A percentile compares a stretch with the other conserved stretches of the same genome.
Conservation (phyloP, 495 filamentous ascomycete species). For the Parachaetomium inaequale region DNA sequence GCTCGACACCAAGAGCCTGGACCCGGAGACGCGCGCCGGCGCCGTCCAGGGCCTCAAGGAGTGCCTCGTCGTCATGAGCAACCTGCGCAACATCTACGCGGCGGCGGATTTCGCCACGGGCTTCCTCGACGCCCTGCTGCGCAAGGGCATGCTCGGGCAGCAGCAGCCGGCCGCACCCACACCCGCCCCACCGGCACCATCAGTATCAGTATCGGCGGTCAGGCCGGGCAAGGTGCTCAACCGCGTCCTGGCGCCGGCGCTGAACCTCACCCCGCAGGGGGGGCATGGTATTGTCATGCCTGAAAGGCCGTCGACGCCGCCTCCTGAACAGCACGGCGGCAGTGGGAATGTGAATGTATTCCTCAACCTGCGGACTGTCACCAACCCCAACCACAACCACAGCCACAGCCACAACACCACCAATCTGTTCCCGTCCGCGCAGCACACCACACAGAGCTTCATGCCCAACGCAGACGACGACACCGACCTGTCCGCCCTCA, state of each 20-base stretch:
- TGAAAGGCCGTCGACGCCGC: conserved; percentile 39
- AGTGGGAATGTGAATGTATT: too few relatives aligned
- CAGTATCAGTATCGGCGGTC: neutral
- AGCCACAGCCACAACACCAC: neutral
- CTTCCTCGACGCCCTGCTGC: conserved; percentile 79
- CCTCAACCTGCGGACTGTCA: conserved; percentile 5
- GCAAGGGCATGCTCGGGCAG: conserved; percentile 55
- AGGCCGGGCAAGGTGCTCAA: conserved; percentile 11
- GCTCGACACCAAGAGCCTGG: conserved; percentile 78
- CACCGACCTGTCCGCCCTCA: neutral
- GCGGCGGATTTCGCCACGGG: conserved; percentile 82
- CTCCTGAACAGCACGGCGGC: too few relatives aligned
- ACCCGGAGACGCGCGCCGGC: conserved; percentile 60
- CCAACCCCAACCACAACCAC: neutral
- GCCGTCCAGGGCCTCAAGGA: conserved; percentile 74
- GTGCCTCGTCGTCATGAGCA: conserved; percentile 80
- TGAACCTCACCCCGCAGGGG: conserved; percentile 17
- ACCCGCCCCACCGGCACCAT: conserved; percentile 9
- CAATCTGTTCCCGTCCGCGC: neutral
- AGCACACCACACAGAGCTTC: neutral
- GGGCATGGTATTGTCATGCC: too few relatives aligned
- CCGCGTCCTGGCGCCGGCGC: conserved; percentile 15
- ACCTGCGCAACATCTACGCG: conserved; percentile 77
- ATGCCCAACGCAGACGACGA: neutral
- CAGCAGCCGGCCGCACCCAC: conserved; percentile 37